phyloP scores from a whole-genome alignment of 345 rosid genomes.

The Euphorbia tirucalli region DNA sequence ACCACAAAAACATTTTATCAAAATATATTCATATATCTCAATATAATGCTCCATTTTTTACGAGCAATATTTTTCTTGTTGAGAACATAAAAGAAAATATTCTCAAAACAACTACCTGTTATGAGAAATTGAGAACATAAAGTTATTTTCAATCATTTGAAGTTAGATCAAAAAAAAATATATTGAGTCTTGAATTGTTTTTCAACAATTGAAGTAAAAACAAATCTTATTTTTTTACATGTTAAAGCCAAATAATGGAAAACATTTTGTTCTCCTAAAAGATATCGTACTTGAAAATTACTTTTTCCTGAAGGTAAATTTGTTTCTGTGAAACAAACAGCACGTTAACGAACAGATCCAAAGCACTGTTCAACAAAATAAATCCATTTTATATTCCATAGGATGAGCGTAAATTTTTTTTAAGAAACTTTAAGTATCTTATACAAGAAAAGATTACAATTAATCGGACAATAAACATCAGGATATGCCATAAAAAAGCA shows the following conservation, averaged over 20 bases:
- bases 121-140: background rate
- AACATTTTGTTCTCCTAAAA: too few relatives aligned
- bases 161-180: too few relatives aligned
- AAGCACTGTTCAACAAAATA: background rate
- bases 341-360: background rate
- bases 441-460: background rate
- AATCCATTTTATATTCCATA: background rate
- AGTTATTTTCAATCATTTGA: background rate
- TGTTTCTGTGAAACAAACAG: background rate
- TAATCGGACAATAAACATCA: too few relatives aligned
- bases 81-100: too few relatives aligned
- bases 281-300: background rate
- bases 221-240: background rate
- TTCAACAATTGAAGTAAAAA: background rate
- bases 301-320: background rate
- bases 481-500: slow-evolving; percentile 1
- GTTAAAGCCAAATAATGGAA: background rate
- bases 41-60: background rate
- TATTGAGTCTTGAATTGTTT: background rate
- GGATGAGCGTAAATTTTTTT: background rate
- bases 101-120: background rate
- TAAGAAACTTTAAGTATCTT: background rate
- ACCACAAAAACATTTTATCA: background rate
- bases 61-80: too few relatives aligned
- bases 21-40: too few relatives aligned